Percentiles rank a stretch among this genome's conserved stretches.
phyloP scores from a whole-genome alignment of 225 moss, liverwort and hornwort genomes.

The Rhytidiadelphus loreus region DNA sequence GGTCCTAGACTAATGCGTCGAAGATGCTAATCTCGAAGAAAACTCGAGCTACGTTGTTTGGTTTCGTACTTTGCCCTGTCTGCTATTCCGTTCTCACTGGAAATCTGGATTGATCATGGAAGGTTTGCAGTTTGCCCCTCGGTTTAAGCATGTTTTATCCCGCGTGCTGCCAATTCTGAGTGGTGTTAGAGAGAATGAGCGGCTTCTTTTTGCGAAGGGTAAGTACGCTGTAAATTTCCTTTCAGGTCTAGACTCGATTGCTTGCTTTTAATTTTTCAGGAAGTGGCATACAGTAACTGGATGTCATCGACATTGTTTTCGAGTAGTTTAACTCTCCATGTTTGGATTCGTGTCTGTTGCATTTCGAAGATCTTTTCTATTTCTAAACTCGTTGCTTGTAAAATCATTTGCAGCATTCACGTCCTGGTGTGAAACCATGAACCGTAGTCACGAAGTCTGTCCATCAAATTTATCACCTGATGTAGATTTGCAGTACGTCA shows the following conservation, averaged over 20 bases:
- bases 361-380: background rate
- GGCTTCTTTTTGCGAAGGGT: conserved; percentile 70
- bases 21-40: background rate
- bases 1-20: background rate
- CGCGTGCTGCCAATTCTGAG: conserved; percentile 73
- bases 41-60: background rate
- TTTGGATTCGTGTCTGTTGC: background rate
- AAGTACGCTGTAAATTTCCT: background rate
- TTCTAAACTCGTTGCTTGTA: background rate
- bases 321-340: background rate
- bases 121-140: conserved; percentile 89
- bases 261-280: background rate
- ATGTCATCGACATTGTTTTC: background rate
- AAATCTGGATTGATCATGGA: conserved; percentile 10
- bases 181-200: conserved; percentile 62
- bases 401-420: conserved; percentile 52
- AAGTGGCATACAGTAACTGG: background rate
- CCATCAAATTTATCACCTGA: conserved; percentile 40
- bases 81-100: background rate
- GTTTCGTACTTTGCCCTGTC: background rate
- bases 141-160: conserved; percentile 73
- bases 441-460: conserved; percentile 54
- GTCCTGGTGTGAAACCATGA: conserved; percentile 78
- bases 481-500: conserved; percentile 75
- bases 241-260: background rate